Conservation (phyloP, 345 rosid species). For the Gossypium arboreum region DNA sequence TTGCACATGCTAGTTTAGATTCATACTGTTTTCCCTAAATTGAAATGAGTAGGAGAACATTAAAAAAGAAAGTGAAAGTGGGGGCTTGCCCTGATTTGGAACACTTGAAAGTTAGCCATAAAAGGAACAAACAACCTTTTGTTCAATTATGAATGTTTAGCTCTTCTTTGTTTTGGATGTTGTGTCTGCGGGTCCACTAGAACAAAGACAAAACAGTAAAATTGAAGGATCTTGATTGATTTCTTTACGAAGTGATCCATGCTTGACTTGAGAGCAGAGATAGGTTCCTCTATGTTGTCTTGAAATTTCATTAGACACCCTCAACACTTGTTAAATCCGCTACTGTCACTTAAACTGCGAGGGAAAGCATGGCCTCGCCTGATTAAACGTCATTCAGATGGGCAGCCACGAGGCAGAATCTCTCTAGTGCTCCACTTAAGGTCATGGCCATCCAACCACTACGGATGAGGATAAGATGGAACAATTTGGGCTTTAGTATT, state of each 20-base stretch:
- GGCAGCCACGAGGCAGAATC: background rate
- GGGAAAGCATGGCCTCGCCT: background rate
- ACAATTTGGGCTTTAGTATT: background rate
- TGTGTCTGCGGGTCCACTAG: conserved; percentile 22
- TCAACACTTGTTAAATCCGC: background rate
- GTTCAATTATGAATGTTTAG: conserved; percentile 25
- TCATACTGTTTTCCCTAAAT: background rate
- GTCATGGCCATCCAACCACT: background rate
- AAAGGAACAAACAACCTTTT: conserved; percentile 26
- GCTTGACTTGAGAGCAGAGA: conserved; percentile 8
- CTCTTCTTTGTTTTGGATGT: background rate
- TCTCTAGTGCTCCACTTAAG: conserved; percentile 2
- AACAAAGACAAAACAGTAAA: conserved; percentile 37
- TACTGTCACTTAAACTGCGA: background rate
- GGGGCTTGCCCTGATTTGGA: conserved; percentile 30
- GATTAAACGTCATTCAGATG: background rate
- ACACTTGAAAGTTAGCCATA: conserved; percentile 18
- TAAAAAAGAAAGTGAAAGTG: conserved; percentile 11
- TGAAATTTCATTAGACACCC: background rate
- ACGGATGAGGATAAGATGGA: background rate
- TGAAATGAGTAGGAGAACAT: background rate
- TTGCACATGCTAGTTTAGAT: background rate
- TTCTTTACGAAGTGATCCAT: conserved; percentile 17
- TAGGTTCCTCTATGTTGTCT: too few relatives aligned
- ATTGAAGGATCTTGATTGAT: conserved; percentile 37